Conservation (phyloP, 352 stramenopile species). For the Aphanomyces invadans region DNA sequence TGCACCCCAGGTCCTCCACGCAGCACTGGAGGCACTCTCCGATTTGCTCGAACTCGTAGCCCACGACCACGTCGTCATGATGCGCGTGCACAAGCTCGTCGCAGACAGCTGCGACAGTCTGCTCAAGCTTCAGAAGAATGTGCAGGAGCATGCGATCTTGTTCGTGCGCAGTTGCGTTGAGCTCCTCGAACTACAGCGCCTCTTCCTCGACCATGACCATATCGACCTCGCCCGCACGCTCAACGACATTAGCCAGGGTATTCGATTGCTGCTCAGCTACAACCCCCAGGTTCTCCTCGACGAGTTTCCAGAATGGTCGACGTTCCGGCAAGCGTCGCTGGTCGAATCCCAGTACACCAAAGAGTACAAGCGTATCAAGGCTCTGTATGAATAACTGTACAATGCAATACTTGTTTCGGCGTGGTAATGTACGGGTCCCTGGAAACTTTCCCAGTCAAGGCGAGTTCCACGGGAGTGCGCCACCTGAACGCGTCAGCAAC, state of each 20-base stretch:
- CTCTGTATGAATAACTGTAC: conserved; percentile 73
- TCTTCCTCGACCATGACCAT: conserved; percentile 78
- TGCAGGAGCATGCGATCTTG: conserved; percentile 79
- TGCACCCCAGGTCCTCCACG: conserved; percentile 45
- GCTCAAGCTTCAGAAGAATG: conserved; percentile 33
- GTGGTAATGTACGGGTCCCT: not conserved
- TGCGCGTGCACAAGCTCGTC: conserved; percentile 87
- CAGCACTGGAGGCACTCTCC: conserved; percentile 71
- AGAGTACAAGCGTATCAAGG: conserved; percentile 88
- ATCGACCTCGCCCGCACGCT: conserved; percentile 87
- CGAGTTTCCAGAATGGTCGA: conserved; percentile 78
- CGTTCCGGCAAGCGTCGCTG: conserved; percentile 81
- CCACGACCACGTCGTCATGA: conserved; percentile 80
- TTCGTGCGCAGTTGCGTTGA: conserved; percentile 82
- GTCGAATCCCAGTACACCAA: conserved; percentile 85
- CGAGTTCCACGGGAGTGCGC: too few relatives aligned
- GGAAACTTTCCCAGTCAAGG: too few relatives aligned
- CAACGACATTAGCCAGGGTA: conserved; percentile 88
- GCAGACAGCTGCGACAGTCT: conserved; percentile 85
- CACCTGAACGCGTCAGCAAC: too few relatives aligned
- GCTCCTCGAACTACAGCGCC: conserved; percentile 83
- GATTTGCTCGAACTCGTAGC: conserved; percentile 75
- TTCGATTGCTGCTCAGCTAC: conserved; percentile 84
- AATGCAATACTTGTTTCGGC: not conserved
- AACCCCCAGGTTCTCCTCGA: conserved; percentile 77